Evolutionary conservation across 129 eudicot species (phyloP).

Genomic region (Artemisia argyi): DNA sequence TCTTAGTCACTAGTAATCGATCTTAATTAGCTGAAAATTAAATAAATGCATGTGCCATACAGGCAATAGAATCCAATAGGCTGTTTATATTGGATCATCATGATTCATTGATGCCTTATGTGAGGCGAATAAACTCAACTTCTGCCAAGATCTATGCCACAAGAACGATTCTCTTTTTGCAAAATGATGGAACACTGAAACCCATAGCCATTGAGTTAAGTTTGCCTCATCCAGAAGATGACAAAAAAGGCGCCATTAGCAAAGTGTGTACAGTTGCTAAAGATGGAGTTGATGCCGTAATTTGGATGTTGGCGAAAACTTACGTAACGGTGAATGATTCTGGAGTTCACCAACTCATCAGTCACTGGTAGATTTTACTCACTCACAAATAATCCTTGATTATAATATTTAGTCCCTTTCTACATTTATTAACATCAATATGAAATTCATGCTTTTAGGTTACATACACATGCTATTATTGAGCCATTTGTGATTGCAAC

Average conservation of each 20-base stretch:
- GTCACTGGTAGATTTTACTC: slow-evolving; percentile 34
- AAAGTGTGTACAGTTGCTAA: slow-evolving; percentile 42
- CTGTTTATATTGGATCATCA: slow-evolving; percentile 49
- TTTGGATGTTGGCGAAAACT: slow-evolving; percentile 61
- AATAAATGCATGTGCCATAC: neutral
- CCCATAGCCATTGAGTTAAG: slow-evolving; percentile 58
- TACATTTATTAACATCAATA: neutral
- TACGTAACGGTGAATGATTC: slow-evolving; percentile 50
- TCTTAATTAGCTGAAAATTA: neutral
- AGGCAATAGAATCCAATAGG: slow-evolving; percentile 39
- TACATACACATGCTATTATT: slow-evolving; percentile 51
- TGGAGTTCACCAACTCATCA: slow-evolving; percentile 52
- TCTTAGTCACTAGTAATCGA: neutral
- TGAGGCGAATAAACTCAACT: slow-evolving; percentile 38
- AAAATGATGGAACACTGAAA: slow-evolving; percentile 46
- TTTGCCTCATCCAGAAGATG: slow-evolving; percentile 50
- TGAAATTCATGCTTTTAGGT: slow-evolving; percentile 31
- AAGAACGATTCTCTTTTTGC: slow-evolving; percentile 44
- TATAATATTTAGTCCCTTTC: no score
- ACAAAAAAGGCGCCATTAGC: slow-evolving; percentile 28
- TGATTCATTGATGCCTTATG: slow-evolving; percentile 45
- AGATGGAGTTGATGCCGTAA: slow-evolving; percentile 38
- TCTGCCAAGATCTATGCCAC: slow-evolving; percentile 50
- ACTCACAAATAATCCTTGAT: neutral
- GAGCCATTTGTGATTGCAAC: slow-evolving; percentile 58